Evolutionary conservation across 306 rosid species (phyloP), one percentile per base, ranked within the genome.

Genomic region (Coriaria nepalensis): DNA sequence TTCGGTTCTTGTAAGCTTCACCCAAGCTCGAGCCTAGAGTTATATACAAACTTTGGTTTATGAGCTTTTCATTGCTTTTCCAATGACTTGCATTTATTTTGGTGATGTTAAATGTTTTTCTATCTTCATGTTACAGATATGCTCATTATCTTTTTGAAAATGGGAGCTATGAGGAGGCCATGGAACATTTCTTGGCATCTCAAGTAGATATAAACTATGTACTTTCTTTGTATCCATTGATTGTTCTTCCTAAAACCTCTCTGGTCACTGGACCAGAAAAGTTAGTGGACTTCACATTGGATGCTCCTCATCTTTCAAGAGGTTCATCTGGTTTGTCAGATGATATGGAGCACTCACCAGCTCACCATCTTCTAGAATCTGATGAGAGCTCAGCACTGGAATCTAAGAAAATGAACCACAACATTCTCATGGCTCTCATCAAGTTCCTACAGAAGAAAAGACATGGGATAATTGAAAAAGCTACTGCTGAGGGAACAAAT

Each of bases 401-500:
- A 69, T 85, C 96, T 51, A 85, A 86, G 67, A 92, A 92, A 63
- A 70, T 72, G 64, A 85, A 73, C 70, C 98, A 92, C 64, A 92
- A 92, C 63, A 82, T 74, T 73, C 94, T 92, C 61, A 92, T 92
- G 98, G 96, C 96, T 73, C 93, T 92, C 59, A 61, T 92, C 55
- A 92, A 92, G 74, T 82, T 71, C 65, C 64, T 92, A 57, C 98
- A 92, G 74, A 92, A 82, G 78, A 92, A 79, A 62, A 75, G 98
- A 68, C 66, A 48, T 46, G 48, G 71, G 58, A 61, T 92, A 52
- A 69, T 92, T 66, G 98, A 92, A 73, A 86, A 76, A 73, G 98
- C 98, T 61, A 73, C 98, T 61, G 76, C 94, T 37, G 98, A 92
- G 74, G 96, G 94, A 75, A 92, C 98, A 49, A 93, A 85, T 59